A percentile compares a stretch with the other conserved stretches of the same genome.
Evolutionary conservation across 768 basidiomycete genomes (phyloP).

Genomic region (Rhodotorula babjevae): DNA sequence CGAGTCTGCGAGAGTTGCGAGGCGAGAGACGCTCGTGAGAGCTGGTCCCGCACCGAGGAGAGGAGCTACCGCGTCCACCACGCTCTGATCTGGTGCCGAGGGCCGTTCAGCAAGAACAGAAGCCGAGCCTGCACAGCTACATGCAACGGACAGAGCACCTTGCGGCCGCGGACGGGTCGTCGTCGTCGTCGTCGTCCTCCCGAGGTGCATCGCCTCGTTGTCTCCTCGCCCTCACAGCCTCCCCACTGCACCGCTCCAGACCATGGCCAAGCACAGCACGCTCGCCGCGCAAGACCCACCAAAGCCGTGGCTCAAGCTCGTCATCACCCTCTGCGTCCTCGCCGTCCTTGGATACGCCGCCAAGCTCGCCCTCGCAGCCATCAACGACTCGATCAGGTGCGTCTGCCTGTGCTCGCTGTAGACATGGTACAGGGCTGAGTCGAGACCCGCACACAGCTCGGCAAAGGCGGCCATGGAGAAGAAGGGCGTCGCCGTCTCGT

Average conservation of each 20-base stretch:
- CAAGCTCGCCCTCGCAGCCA: background rate
- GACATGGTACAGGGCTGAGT: background rate
- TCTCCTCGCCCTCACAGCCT: background rate
- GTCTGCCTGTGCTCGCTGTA: background rate
- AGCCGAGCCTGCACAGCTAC: too few relatives aligned
- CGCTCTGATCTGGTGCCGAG: too few relatives aligned
- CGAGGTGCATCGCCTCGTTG: too few relatives aligned
- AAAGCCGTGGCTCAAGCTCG: conserved; percentile 17
- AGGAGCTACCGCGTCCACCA: too few relatives aligned
- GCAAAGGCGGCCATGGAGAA: conserved; percentile 11
- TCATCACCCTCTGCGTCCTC: conserved; percentile 16
- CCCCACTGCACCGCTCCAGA: background rate
- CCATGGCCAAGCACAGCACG: background rate
- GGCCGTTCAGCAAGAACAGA: too few relatives aligned
- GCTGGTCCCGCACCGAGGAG: too few relatives aligned
- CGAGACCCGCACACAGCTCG: background rate
- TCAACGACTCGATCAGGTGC: conserved; percentile 8
- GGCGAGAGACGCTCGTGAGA: too few relatives aligned
- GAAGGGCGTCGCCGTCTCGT: conserved; percentile 13
- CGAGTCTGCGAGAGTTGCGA: too few relatives aligned
- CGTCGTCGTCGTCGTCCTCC: too few relatives aligned
- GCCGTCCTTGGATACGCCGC: background rate
- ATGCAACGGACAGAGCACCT: too few relatives aligned
- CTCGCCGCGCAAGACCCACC: background rate
- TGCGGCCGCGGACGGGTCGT: too few relatives aligned